Conservation (phyloP, 495 filamentous ascomycete species). For the Rhypophila decipiens region DNA sequence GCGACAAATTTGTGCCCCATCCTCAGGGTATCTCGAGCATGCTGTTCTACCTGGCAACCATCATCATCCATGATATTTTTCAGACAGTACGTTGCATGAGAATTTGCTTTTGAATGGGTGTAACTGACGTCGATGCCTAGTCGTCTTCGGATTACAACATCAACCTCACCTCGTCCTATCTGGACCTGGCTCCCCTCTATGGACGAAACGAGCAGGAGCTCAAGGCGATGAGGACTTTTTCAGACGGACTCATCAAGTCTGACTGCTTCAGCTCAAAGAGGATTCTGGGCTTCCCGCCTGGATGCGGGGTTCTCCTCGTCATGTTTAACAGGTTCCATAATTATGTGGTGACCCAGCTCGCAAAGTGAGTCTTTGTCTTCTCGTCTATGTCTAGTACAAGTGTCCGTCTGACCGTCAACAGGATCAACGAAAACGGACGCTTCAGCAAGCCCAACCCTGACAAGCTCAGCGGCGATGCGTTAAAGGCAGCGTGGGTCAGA, state of each 20-base stretch:
- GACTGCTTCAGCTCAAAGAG: constrained; percentile 69
- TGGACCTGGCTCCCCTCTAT: constrained; percentile 75
- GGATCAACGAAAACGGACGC: constrained; percentile 66
- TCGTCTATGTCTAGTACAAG: constrained; percentile 35
- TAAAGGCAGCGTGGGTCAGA: constrained; percentile 53
- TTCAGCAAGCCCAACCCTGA: constrained; percentile 49
- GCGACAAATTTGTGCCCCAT: constrained; percentile 52
- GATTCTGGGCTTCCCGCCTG: constrained; percentile 66
- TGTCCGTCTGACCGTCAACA: constrained; percentile 35
- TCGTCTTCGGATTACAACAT: constrained; percentile 23
- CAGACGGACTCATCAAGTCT: constrained; percentile 70
- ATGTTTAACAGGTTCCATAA: constrained; percentile 72
- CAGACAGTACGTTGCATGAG: constrained; percentile 53
- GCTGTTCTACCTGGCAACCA: constrained; percentile 73
- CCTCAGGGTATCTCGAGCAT: constrained; percentile 70
- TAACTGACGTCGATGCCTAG: neutral
- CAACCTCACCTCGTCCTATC: constrained; percentile 56
- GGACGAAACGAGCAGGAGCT: constrained; percentile 66
- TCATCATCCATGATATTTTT: constrained; percentile 71
- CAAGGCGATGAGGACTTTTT: constrained; percentile 59
- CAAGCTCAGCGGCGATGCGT: constrained; percentile 39
- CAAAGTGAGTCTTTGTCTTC: constrained; percentile 52
- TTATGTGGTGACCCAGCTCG: constrained; percentile 57
- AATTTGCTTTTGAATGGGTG: neutral
- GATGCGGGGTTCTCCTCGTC: constrained; percentile 66